Evolutionary conservation across 225 moss, liverwort and hornwort genomes (phyloP).

Genomic region (Asterella californica): DNA sequence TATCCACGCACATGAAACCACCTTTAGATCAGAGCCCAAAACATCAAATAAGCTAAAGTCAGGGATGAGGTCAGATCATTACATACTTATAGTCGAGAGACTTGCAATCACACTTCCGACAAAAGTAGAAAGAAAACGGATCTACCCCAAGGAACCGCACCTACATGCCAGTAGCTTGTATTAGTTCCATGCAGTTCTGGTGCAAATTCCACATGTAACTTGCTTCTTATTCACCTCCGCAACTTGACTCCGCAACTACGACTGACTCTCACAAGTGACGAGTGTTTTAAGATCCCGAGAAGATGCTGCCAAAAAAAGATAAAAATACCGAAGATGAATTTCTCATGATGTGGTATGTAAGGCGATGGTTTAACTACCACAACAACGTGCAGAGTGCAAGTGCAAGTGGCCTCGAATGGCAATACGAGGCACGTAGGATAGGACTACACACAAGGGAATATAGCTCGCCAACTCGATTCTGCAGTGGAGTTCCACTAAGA

Average conservation of each 20-base stretch:
- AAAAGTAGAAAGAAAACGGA: slow-evolving; percentile 64
- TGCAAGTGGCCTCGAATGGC: no score
- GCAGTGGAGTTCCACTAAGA: slow-evolving; percentile 67
- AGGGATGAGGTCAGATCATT: neutral
- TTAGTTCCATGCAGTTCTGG: neutral
- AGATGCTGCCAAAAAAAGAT: no score
- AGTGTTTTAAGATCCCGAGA: no score
- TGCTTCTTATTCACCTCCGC: neutral
- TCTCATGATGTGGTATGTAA: no score
- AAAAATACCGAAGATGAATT: no score
- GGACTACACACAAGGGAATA: slow-evolving; percentile 51
- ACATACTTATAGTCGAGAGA: slow-evolving; percentile 55
- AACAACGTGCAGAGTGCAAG: no score
- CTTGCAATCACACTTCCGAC: slow-evolving; percentile 58
- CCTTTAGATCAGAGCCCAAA: neutral
- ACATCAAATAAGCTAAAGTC: neutral
- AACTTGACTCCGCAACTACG: neutral
- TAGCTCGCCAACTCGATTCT: slow-evolving; percentile 63
- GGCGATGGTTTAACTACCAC: no score
- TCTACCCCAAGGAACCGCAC: slow-evolving; percentile 58
- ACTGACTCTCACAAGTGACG: neutral
- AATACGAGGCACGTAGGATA: neutral
- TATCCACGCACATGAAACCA: neutral
- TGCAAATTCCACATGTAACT: neutral
- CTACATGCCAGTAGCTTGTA: slow-evolving; percentile 23